Base-by-base conservation (phyloP, 1,139 yeast genomes). In the Sugiyamaella neomexicana region DNA sequence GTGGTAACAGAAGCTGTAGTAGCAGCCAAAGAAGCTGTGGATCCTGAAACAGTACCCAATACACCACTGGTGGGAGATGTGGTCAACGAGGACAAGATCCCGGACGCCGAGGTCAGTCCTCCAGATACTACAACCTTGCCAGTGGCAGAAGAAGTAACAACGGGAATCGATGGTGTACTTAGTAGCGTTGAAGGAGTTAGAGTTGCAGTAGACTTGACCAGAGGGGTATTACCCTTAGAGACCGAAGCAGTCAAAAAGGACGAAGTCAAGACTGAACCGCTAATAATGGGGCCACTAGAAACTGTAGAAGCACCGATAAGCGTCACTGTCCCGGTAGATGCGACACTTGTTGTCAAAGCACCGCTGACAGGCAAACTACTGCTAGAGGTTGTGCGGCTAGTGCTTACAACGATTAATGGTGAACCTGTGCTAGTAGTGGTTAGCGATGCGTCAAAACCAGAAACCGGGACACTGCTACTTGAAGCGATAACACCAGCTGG, bases 1-100 rank as follows among this genome's bases (percentile, higher is more conserved):
- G 58, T 57, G 15, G 63, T 61, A 39, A 55, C 57, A 43, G 64
- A 56, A 44, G 56, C 59, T 10, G 25, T 20, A 3, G 25, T 20
- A 20, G 25, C 25, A 5, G 25, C 5, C 25, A 20, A 20, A 20
- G 25, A 20, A 5, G 25, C 25, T 20, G 25, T 5, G 25, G 56
- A 39, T 23, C 41, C 55, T 17, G 52, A 41, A 13, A 51, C 25
- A 20, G 25, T 20, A 20, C 25, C 38, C 29, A 52, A 20, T 3
- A 62, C 48, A 20, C 58, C 64, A 46, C 49, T 42, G n/a, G 63
- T 23, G 13, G 36, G 42, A 45, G 41, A 23, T 5, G 41, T 45
- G 15, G 51, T 47, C 16, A 39, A 20, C 13, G 39, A 38, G 10
- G 51, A 15, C n/a, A 27, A 29, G 17, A 38, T 12, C 5, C 45